phyloP scores from a whole-genome alignment of 2,329 filamentous ascomycete species.

The Aurifilum marmelostoma region DNA sequence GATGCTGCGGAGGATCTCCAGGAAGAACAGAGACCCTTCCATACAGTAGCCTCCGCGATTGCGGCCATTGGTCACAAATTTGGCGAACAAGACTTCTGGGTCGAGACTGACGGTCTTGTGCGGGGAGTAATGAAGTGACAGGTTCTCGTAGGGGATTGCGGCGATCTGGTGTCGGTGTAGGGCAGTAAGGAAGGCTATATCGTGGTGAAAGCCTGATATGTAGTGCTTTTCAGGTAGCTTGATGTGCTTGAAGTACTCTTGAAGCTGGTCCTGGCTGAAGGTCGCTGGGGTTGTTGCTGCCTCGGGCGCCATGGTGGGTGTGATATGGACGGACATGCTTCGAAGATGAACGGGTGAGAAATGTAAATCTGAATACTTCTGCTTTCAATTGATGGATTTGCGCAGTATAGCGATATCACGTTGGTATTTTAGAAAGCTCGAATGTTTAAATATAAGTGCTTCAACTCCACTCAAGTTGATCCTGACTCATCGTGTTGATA shows the following conservation, averaged over 20 bases:
- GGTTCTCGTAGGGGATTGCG: slow-evolving; percentile 59
- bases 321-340: too few species aligned
- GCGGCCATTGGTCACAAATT: slow-evolving; percentile 48
- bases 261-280: slow-evolving; percentile 25
- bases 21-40: slow-evolving; percentile 58
- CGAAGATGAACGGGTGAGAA: neutral
- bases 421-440: too few species aligned
- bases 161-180: slow-evolving; percentile 52
- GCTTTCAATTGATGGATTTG: neutral
- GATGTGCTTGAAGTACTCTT: slow-evolving; percentile 33
- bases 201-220: slow-evolving; percentile 28
- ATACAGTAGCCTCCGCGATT: slow-evolving; percentile 64
- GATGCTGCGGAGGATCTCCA: slow-evolving; percentile 34
- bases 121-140: slow-evolving; percentile 55
- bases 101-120: slow-evolving; percentile 46
- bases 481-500: slow-evolving; percentile 2
- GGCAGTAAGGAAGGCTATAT: slow-evolving; percentile 43
- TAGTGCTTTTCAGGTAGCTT: slow-evolving; percentile 32
- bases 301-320: neutral
- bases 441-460: neutral
- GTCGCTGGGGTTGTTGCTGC: neutral
- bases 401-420: too few species aligned
- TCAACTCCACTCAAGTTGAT: too few species aligned
- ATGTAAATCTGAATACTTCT: neutral
- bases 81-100: slow-evolving; percentile 51